A percentile compares a stretch with the other conserved stretches of the same genome.
Evolutionary conservation across 2,329 filamentous ascomycete species (phyloP).

Genomic region (Penicillium sp.): DNA sequence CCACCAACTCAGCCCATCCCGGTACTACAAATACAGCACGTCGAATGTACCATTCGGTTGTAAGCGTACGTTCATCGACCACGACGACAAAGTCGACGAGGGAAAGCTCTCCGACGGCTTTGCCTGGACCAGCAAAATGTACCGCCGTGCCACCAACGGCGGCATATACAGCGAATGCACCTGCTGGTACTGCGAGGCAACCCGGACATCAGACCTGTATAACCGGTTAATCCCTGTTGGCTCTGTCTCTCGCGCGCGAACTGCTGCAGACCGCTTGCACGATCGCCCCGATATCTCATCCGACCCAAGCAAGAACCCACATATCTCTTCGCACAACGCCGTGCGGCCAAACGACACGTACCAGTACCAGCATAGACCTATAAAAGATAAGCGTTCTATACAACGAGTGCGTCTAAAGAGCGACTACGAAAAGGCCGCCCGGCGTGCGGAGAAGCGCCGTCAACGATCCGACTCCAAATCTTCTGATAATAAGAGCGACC

Average conservation of each 20-base stretch:
- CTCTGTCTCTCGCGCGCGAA: constrained; percentile 46
- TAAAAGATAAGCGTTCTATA: constrained; percentile 22
- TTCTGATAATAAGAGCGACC: constrained; percentile 7
- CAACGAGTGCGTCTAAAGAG: constrained; percentile 23
- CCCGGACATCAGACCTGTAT: constrained; percentile 50
- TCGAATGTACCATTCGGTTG: constrained; percentile 23
- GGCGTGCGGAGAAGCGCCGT: constrained; percentile 25
- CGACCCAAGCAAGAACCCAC: constrained; percentile 50
- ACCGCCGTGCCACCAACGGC: constrained; percentile 54
- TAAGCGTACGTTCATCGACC: constrained; percentile 56
- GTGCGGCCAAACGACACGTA: constrained; percentile 34
- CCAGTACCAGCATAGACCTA: constrained; percentile 8
- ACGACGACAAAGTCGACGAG: constrained; percentile 76
- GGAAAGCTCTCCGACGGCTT: constrained; percentile 56
- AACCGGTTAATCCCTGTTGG: constrained; percentile 33
- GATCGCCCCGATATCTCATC: constrained; percentile 38
- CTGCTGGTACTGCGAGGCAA: constrained; percentile 58
- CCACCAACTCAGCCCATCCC: constrained; percentile 22
- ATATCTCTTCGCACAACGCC: constrained; percentile 66
- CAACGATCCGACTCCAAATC: constrained; percentile 27
- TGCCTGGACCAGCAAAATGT: constrained; percentile 62
- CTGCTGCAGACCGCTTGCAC: constrained; percentile 42
- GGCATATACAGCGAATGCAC: constrained; percentile 48
- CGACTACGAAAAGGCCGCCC: constrained; percentile 45
- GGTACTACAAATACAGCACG: constrained; percentile 42